Evolutionary conservation across 441 rosid species (phyloP).

Genomic region (Aquilaria agallochum): DNA sequence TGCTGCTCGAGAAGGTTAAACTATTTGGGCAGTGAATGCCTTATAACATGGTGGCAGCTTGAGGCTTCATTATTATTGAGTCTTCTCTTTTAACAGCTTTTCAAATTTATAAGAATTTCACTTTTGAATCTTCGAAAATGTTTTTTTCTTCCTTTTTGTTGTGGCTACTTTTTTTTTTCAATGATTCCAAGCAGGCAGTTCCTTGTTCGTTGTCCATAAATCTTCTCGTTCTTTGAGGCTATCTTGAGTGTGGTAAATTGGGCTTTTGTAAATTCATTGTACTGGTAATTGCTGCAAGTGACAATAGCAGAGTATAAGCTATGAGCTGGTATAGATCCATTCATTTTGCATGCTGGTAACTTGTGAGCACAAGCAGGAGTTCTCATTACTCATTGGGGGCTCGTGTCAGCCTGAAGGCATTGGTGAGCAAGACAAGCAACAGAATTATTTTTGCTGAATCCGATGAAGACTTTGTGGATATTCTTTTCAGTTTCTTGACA

Average conservation of each 20-base stretch:
- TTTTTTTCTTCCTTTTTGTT: not conserved
- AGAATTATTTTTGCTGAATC: constrained; percentile 18
- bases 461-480: constrained; percentile 18
- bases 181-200: too few species aligned
- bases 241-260: not conserved
- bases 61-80: too few species aligned
- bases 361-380: not conserved
- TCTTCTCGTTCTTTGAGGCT: not conserved
- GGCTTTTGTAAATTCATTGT: not conserved
- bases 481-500: constrained; percentile 29
- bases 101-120: too few species aligned
- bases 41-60: too few species aligned
- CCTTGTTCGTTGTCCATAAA: not conserved
- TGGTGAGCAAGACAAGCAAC: constrained; percentile 18
- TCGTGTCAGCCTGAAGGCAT: constrained; percentile 15
- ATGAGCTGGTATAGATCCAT: not conserved
- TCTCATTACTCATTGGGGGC: not conserved
- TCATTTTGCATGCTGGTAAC: not conserved
- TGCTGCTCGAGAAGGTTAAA: too few species aligned
- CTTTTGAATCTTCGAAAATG: too few species aligned
- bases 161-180: not conserved
- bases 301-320: not conserved
- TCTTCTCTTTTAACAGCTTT: too few species aligned
- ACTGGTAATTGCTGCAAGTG: not conserved
- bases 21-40: too few species aligned